Conservation (phyloP, 805 yeast genomes). For the Kodamaea hsintzibuensis region DNA sequence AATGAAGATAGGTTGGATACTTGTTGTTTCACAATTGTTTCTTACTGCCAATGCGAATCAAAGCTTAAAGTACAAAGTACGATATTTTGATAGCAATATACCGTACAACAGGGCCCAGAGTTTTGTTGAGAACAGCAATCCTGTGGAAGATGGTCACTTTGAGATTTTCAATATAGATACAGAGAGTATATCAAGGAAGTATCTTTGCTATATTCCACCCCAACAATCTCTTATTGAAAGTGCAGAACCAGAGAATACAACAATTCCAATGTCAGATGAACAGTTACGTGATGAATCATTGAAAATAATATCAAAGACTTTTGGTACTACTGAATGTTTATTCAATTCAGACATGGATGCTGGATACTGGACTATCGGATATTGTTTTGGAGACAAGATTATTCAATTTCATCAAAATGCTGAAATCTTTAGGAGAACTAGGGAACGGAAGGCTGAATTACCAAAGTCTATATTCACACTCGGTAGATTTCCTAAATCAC, state of each 20-base stretch:
- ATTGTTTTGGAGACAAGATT: constrained; percentile 49
- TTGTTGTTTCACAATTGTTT: neutral
- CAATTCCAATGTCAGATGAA: constrained; percentile 2
- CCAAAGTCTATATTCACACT: constrained; percentile 37
- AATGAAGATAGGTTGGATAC: neutral
- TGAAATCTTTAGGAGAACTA: constrained; percentile 22
- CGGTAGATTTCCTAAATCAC: constrained; percentile 35
- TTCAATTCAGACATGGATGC: constrained; percentile 27
- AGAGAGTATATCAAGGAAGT: constrained; percentile 11
- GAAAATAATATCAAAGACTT: constrained; percentile 15
- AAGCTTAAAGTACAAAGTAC: constrained; percentile 17
- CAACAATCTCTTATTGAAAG: neutral
- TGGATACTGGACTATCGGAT: constrained; percentile 57
- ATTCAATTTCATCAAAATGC: constrained; percentile 48
- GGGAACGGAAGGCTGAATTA: constrained; percentile 29
- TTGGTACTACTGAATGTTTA: constrained; percentile 23
- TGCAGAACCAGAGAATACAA: neutral
- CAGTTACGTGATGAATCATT: constrained; percentile 21
- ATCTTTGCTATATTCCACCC: constrained; percentile 24
- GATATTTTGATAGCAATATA: constrained; percentile 18
- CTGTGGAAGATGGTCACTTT: constrained; percentile 14
- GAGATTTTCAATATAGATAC: constrained; percentile 17
- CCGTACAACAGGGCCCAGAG: constrained; percentile 16
- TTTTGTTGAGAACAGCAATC: constrained; percentile 11
- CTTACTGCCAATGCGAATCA: neutral